Evolutionary conservation across 2,329 filamentous ascomycete genomes (phyloP).

Genomic region (Paecilomyces sp.): DNA sequence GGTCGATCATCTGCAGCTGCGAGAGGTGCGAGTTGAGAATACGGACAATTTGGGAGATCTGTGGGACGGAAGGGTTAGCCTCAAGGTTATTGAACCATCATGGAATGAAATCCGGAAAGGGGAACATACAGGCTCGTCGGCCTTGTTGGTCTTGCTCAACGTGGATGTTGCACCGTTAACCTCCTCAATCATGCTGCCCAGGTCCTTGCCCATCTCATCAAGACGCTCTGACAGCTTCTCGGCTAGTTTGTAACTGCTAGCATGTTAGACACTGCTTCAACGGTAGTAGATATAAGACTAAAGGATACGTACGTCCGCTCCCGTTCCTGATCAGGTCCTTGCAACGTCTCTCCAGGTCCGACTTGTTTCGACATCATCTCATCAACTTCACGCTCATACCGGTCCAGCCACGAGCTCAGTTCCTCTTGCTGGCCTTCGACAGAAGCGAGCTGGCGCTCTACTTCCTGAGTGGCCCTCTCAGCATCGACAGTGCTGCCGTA

Average conservation of each 20-base stretch:
- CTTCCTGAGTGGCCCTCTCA: constrained; percentile 84
- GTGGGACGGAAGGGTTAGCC: constrained; percentile 10
- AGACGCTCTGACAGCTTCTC: constrained; percentile 87
- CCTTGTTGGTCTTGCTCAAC: constrained; percentile 80
- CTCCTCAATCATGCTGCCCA: constrained; percentile 95
- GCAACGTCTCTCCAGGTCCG: constrained; percentile 65
- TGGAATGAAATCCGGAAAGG: constrained; percentile 2
- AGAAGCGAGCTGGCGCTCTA: constrained; percentile 80
- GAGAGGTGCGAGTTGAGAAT: constrained; percentile 89
- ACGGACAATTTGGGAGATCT: constrained; percentile 91
- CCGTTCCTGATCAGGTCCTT: constrained; percentile 88
- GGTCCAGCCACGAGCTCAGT: constrained; percentile 77
- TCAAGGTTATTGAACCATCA: constrained; percentile 2
- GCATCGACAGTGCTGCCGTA: constrained; percentile 91
- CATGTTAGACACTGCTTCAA: constrained; percentile 13
- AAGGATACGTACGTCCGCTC: constrained; percentile 67
- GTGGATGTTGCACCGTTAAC: constrained; percentile 90
- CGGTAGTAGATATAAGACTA: neutral
- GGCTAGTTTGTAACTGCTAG: constrained; percentile 68
- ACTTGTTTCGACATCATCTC: constrained; percentile 76
- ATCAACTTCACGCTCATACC: constrained; percentile 87
- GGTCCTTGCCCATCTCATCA: constrained; percentile 87
- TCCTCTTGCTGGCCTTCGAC: constrained; percentile 94
- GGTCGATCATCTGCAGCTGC: constrained; percentile 89
- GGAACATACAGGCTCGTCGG: constrained; percentile 71